Conservation (phyloP, 106 monocot species). For the Phalaenopsis equestris region DNA sequence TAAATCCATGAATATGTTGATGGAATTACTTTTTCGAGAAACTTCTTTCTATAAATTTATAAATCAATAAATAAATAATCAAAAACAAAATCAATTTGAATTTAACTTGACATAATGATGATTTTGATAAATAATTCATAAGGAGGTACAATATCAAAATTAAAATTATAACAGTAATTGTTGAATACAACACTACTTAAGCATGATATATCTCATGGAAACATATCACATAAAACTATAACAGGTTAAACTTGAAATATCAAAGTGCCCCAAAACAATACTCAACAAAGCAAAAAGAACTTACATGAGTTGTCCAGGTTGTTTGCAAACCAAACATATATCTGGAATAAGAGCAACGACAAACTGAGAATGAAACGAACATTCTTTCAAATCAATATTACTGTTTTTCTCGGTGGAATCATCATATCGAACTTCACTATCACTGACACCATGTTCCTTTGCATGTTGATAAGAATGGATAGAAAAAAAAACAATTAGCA, state of each 20-base stretch:
- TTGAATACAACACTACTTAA: not conserved
- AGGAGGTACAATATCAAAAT: not conserved
- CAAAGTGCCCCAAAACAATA: not conserved
- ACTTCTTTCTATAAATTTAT: no score
- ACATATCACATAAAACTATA: not conserved
- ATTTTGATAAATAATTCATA: no score
- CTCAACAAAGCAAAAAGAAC: not conserved
- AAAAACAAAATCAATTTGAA: no score
- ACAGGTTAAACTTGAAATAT: not conserved
- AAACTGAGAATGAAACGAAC: not conserved
- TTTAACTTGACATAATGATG: no score
- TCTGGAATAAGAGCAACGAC: not conserved
- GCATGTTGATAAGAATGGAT: not conserved
- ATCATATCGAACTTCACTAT: not conserved
- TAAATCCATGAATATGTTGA: no score
- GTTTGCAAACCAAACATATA: slow-evolving; percentile 10
- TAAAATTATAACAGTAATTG: not conserved
- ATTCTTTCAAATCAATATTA: not conserved
- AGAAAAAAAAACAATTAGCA: not conserved
- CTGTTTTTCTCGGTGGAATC: not conserved
- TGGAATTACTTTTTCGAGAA: no score
- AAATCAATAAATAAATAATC: no score
- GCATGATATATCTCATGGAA: not conserved
- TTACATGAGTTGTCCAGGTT: slow-evolving; percentile 5
- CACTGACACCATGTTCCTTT: not conserved